Evolutionary conservation across 73 alveolate genomes (phyloP).

Genomic region (Paramecium pentaurelia): DNA sequence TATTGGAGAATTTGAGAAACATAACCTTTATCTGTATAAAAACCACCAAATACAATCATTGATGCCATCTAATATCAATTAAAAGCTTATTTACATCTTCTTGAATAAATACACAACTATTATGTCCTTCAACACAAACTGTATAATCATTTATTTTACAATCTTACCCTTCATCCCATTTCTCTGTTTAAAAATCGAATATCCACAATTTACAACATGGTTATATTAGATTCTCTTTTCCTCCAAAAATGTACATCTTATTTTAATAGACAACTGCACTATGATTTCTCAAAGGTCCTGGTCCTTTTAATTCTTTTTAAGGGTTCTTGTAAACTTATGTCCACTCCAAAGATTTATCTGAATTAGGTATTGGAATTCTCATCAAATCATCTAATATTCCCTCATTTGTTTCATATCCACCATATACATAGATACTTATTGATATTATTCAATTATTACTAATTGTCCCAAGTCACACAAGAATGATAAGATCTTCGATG

Average conservation of each 20-base stretch:
- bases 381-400: constrained; percentile 56
- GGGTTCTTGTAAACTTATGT: background rate
- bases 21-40: background rate
- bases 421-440: constrained; percentile 48
- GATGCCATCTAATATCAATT: background rate
- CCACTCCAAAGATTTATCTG: background rate
- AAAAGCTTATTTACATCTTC: background rate
- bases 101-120: background rate
- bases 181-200: constrained; percentile 32
- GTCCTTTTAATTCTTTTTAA: background rate
- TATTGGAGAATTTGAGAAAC: background rate
- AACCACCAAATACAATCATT: constrained; percentile 57
- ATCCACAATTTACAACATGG: constrained; percentile 43
- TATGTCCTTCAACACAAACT: background rate
- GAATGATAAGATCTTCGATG: constrained; percentile 58
- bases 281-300: constrained; percentile 91
- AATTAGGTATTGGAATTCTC: constrained; percentile 6
- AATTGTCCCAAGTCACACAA: constrained; percentile 34
- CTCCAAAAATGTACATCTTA: constrained; percentile 81
- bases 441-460: background rate
- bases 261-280: constrained; percentile 71
- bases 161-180: background rate
- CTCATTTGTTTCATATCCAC: constrained; percentile 63
- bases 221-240: constrained; percentile 66
- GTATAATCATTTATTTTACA: background rate